These are phyloP conservation scores for Ceratocystis cacaofunesta DNA, from an alignment of 2,329 filamentous ascomycete species.

Conservation along the genomic window DNA sequence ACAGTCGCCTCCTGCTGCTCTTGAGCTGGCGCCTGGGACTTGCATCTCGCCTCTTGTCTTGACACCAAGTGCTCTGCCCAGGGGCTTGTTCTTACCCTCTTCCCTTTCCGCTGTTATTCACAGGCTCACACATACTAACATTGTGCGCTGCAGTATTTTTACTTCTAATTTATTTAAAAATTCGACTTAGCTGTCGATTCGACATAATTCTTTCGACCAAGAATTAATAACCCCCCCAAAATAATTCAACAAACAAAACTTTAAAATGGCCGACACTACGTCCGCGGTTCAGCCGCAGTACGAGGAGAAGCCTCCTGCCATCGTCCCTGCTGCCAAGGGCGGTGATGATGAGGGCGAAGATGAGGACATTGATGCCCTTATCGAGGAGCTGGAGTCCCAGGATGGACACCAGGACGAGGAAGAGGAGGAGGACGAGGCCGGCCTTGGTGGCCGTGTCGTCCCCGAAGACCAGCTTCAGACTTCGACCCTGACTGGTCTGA, in stretches of 20 bases:
- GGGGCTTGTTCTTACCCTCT: not conserved
- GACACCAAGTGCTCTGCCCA: not conserved
- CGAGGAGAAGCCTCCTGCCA: constrained; percentile 39
- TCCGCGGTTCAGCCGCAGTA: constrained; percentile 42
- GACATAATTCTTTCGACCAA: constrained; percentile 18
- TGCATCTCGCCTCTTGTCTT: not conserved
- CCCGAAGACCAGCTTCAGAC: constrained; percentile 68
- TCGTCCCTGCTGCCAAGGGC: constrained; percentile 24
- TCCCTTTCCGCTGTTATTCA: not conserved
- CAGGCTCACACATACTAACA: not conserved
- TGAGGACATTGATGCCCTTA: constrained; percentile 73
- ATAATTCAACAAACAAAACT: constrained; percentile 18
- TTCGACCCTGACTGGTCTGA: constrained; percentile 53
- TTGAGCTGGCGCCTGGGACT: not conserved
- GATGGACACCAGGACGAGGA: constrained; percentile 55
- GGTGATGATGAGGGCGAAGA: constrained; percentile 52
- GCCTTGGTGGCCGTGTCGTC: constrained; percentile 41
- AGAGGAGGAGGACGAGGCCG: constrained; percentile 39
- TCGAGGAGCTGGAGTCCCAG: constrained; percentile 72
- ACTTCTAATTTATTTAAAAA: constrained; percentile 19
- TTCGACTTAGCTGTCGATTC: constrained; percentile 16
- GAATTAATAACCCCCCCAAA: constrained; percentile 12
- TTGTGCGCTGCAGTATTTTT: not conserved
- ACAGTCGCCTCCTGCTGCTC: not conserved
- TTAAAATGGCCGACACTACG: constrained; percentile 41